Conservation (phyloP, 1,284 basidiomycete species). For the Uromyces viciae-fabae region DNA sequence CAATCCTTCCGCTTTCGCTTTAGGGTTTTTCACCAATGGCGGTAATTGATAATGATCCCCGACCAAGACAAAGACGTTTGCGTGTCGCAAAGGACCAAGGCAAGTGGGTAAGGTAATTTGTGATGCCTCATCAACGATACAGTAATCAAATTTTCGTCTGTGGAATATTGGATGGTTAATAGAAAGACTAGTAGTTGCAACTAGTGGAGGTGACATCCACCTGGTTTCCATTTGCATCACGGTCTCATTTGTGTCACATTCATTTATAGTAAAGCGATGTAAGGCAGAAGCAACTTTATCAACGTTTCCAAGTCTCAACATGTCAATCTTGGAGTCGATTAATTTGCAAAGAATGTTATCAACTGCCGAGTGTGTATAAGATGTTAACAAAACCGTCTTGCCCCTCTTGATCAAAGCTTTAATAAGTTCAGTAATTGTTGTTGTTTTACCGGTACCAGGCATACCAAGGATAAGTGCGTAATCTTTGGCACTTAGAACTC, state of each 20-base stretch:
- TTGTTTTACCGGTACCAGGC: slow-evolving; percentile 98
- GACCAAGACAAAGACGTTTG: slow-evolving; percentile 85
- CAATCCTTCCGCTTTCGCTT: slow-evolving; percentile 76
- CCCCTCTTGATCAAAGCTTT: slow-evolving; percentile 71
- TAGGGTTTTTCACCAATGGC: slow-evolving; percentile 69
- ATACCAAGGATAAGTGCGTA: slow-evolving; percentile 91
- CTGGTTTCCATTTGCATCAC: slow-evolving; percentile 74
- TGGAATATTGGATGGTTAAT: slow-evolving; percentile 85
- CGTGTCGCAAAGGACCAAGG: slow-evolving; percentile 83
- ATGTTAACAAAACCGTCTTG: slow-evolving; percentile 81
- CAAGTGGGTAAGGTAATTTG: slow-evolving; percentile 96
- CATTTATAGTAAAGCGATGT: slow-evolving; percentile 20
- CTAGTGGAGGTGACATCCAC: slow-evolving; percentile 79
- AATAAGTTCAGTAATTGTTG: slow-evolving; percentile 85
- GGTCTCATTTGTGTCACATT: slow-evolving; percentile 57
- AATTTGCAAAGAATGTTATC: slow-evolving; percentile 84
- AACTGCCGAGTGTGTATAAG: slow-evolving; percentile 95
- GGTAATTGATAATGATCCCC: slow-evolving; percentile 97
- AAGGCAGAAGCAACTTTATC: slow-evolving; percentile 63
- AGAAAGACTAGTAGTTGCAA: slow-evolving; percentile 89
- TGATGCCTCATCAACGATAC: slow-evolving; percentile 96
- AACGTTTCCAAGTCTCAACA: slow-evolving; percentile 79
- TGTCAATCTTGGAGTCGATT: slow-evolving; percentile 62
- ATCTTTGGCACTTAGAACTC: slow-evolving; percentile 74
- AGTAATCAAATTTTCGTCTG: slow-evolving; percentile 84